Base-by-base conservation (phyloP, 345 rosid genomes). In the Firmiana major region DNA sequence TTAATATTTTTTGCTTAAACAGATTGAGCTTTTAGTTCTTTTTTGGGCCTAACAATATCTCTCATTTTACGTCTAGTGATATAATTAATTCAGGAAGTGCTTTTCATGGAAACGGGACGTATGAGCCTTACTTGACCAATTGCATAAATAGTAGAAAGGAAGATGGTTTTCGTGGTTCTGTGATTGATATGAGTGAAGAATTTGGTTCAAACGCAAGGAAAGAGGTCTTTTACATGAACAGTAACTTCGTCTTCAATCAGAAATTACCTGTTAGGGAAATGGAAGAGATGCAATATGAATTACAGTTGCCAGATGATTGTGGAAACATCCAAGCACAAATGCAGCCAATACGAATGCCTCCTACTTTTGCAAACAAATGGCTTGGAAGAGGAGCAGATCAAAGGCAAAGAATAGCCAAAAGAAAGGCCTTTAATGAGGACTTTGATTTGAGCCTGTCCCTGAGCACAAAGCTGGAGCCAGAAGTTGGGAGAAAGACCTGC, bases 391-490 rank as follows among this genome's bases (percentile, higher is more conserved):
- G 59, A 75, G 49, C 63, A 75, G 82, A 31, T 31, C 34, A 75
- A 68, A 69, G 64, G 54, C 12, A n/a, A 28, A 81, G 65, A 68
- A 40, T 13, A 9, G 42, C 69, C 43, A 79, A 83, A 64, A 73
- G 84, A 54, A 77, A 75, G 60, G 83, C 75, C 2, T 22, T 28
- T 2, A 78, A 51, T 13, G 59, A 59, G 15, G 66, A 79, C 34
- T 75, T 86, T 42, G 87, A 86, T 82, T 81, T 86, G 71, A 82
- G 66, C 48, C 86, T 84, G 21, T 78, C 87, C 36, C 77, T 86
- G 3, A 73, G 81, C 62, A 46, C 74, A 75, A 81, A 76, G 78
- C 38, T 74, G 55, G 58, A 42, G 34, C 62, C 17, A 68, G 66
- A 34, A 49, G 68, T 1, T 57, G 69, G 22, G 48, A 75, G 60